Conservation (phyloP, 257 asterid genomes). For the Ilex asprella region DNA sequence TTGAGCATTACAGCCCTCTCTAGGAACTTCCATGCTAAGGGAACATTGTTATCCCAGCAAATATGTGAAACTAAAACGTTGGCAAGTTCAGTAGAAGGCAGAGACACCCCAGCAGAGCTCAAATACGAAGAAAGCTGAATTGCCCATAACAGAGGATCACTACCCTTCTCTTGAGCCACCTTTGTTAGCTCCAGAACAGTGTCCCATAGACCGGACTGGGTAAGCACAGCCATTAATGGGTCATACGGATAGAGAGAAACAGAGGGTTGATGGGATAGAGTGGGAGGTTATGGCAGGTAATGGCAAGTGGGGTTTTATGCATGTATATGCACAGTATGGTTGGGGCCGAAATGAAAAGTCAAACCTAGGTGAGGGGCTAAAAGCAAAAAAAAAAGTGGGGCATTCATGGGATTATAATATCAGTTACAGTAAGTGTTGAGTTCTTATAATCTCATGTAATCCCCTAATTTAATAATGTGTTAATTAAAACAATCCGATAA, state of each 20-base stretch:
- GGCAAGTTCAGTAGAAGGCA: constrained; percentile 70
- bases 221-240: constrained; percentile 41
- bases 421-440: no score
- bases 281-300: background rate
- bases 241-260: constrained; percentile 13
- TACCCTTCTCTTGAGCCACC: constrained; percentile 62
- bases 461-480: no score
- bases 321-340: no score
- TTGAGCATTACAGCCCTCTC: constrained; percentile 73
- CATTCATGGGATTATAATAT: background rate
- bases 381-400: no score
- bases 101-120: constrained; percentile 54
- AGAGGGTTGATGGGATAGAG: background rate
- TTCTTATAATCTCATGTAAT: no score
- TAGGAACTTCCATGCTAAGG: constrained; percentile 82
- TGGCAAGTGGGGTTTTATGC: background rate
- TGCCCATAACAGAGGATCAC: constrained; percentile 81
- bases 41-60: constrained; percentile 91
- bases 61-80: constrained; percentile 67
- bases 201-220: constrained; percentile 40
- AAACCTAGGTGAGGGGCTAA: no score
- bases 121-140: constrained; percentile 63
- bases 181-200: constrained; percentile 59
- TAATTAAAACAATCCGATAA: no score
- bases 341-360: no score